A percentile compares a stretch with the other conserved stretches of the same genome.
These are phyloP conservation scores for Hsuehochloa calcarea DNA, from an alignment of 176 grass and related monocot genomes.

Conservation along the genomic window DNA sequence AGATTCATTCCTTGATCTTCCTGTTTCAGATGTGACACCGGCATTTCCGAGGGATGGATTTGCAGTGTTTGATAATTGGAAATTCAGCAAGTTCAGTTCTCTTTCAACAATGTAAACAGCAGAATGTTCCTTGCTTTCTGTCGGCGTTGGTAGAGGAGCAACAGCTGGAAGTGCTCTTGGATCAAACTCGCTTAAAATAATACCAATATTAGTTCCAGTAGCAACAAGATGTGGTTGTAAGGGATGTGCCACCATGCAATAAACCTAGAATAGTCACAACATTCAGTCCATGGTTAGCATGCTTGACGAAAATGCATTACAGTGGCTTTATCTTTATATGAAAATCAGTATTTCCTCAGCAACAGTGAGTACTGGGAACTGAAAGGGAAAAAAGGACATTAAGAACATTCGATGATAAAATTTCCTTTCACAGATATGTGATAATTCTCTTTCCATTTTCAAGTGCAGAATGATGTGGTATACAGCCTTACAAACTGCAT, in stretches of 20 bases:
- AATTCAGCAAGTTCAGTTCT: conserved; percentile 92
- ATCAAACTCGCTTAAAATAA: conserved; percentile 98
- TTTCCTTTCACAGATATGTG: conserved; percentile 4
- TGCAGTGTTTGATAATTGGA: conserved; percentile 81
- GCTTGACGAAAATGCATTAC: conserved; percentile 23
- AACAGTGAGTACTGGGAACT: neutral
- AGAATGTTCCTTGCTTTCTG: conserved; percentile 84
- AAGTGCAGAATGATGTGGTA: conserved; percentile 1
- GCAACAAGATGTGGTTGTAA: conserved; percentile 98
- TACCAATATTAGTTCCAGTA: conserved; percentile 96
- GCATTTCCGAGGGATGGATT: conserved; percentile 72
- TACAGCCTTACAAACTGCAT: neutral
- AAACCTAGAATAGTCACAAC: conserved; percentile 62
- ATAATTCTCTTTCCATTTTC: neutral
- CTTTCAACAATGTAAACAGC: conserved; percentile 97
- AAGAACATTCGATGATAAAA: neutral
- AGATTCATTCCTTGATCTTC: conserved; percentile 60
- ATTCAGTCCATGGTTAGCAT: conserved; percentile 29
- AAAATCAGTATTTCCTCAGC: conserved; percentile 11
- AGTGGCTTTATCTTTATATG: neutral
- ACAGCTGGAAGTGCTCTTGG: conserved; percentile 89
- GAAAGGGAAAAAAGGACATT: neutral
- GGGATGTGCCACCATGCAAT: conserved; percentile 98
- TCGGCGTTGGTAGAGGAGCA: conserved; percentile 63
- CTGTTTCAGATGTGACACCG: conserved; percentile 52